phyloP scores from a whole-genome alignment of 768 basidiomycete genomes.

The Collybia sp. region DNA sequence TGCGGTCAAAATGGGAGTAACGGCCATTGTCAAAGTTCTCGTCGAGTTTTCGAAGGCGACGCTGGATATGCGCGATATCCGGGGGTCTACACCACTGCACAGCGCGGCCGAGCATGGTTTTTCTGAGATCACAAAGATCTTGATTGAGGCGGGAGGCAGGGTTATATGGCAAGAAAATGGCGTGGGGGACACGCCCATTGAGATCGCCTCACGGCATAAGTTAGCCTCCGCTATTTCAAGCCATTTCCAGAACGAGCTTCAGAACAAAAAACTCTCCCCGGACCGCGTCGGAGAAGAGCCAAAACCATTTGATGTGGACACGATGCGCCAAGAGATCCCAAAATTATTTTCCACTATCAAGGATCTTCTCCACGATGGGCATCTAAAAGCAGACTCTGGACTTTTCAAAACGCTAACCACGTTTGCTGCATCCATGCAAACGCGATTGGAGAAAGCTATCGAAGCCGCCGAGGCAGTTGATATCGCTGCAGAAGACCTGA shows the following conservation, averaged over 20 bases:
- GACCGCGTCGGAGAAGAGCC: constrained; percentile 7
- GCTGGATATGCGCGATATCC: constrained; percentile 35
- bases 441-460: constrained; percentile 16
- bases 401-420: constrained; percentile 15
- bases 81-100: constrained; percentile 52
- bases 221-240: constrained; percentile 14
- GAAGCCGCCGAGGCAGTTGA: constrained; percentile 8
- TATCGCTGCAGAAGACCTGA: constrained; percentile 3
- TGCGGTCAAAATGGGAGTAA: constrained; percentile 34
- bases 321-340: neutral
- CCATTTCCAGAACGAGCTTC: neutral
- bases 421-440: constrained; percentile 24
- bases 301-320: neutral
- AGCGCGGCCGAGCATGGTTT: constrained; percentile 31
- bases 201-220: constrained; percentile 27
- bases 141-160: constrained; percentile 31
- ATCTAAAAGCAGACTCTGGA: constrained; percentile 15
- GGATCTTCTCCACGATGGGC: constrained; percentile 15
- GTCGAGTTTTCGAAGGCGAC: constrained; percentile 30
- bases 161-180: constrained; percentile 45
- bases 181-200: constrained; percentile 39
- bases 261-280: neutral
- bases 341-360: constrained; percentile 18
- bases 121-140: constrained; percentile 27
- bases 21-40: constrained; percentile 27